phyloP scores from a whole-genome alignment of 306 rosid genomes.

The Echinosophora koreensis region DNA sequence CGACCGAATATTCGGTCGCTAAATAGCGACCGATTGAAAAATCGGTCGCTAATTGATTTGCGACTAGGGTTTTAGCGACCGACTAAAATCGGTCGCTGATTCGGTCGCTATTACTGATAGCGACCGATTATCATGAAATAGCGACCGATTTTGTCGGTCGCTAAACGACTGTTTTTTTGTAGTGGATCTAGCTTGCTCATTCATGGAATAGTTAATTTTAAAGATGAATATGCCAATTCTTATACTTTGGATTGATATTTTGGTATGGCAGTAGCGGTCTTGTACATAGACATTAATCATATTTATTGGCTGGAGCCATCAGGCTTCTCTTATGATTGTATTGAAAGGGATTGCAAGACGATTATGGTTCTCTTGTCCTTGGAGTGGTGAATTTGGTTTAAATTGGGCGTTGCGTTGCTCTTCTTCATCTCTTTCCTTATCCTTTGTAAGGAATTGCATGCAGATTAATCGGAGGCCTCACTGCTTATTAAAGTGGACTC shows the following conservation, averaged over 20 bases:
- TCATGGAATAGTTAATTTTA: background rate
- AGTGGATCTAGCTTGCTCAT: background rate
- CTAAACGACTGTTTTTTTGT: too few relatives aligned
- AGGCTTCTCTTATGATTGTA: background rate
- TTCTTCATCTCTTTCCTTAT: background rate
- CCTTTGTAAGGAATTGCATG: background rate
- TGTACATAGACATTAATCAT: background rate
- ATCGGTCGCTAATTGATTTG: too few relatives aligned
- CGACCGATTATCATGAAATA: too few relatives aligned
- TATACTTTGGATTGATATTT: background rate
- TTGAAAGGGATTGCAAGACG: constrained; percentile 43
- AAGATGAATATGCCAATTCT: background rate
- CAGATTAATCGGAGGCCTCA: background rate
- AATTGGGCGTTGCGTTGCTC: constrained; percentile 1
- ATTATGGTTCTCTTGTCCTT: constrained; percentile 38
- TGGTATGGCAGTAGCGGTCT: background rate
- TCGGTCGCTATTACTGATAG: too few relatives aligned
- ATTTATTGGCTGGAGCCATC: constrained; percentile 16
- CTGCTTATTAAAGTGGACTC: background rate
- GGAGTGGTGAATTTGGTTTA: background rate
- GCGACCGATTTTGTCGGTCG: too few relatives aligned
- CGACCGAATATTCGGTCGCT: too few relatives aligned
- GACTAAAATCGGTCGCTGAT: too few relatives aligned
- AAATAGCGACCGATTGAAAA: too few relatives aligned
- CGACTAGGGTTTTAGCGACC: too few relatives aligned